Evolutionary conservation across 805 yeast genomes (phyloP).

Genomic region (Alloascoidea hylecoeti): DNA sequence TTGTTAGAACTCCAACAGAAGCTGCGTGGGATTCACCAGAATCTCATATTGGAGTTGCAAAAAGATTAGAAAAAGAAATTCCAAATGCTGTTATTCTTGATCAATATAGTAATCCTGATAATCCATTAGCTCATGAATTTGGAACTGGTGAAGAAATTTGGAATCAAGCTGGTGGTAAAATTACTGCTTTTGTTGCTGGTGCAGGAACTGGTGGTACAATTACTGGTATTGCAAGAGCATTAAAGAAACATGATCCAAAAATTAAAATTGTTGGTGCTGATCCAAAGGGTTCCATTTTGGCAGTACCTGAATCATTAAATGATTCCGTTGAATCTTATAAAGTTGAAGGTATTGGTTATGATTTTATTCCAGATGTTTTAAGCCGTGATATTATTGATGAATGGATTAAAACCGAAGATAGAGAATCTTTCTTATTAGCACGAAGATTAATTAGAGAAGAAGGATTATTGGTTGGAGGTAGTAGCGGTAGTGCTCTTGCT

Average conservation of each 20-base stretch:
- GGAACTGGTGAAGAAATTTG: constrained; percentile 82
- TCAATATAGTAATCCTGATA: constrained; percentile 66
- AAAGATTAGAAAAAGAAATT: constrained; percentile 64
- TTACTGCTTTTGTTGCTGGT: constrained; percentile 73
- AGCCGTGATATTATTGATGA: constrained; percentile 50
- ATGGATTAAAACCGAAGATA: constrained; percentile 82
- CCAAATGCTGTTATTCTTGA: constrained; percentile 77
- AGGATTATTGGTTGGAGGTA: constrained; percentile 84
- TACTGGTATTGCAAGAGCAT: constrained; percentile 64
- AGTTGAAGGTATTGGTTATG: constrained; percentile 89
- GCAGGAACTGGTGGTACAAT: constrained; percentile 94
- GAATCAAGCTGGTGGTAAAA: constrained; percentile 60
- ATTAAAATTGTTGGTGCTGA: constrained; percentile 67
- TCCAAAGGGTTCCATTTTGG: constrained; percentile 78
- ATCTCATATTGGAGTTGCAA: constrained; percentile 82
- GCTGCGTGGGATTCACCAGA: constrained; percentile 93
- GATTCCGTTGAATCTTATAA: constrained; percentile 43
- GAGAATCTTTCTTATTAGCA: constrained; percentile 66
- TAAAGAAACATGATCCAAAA: constrained; percentile 55
- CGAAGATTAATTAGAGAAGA: constrained; percentile 74
- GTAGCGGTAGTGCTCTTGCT: constrained; percentile 72
- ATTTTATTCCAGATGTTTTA: constrained; percentile 73
- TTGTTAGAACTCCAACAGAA: constrained; percentile 81
- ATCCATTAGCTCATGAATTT: constrained; percentile 73
- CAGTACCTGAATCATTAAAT: constrained; percentile 64